Percentiles rank a stretch among this genome's conserved stretches.
phyloP scores from a whole-genome alignment of 2,329 filamentous ascomycete genomes.

The Fusarium poae region DNA sequence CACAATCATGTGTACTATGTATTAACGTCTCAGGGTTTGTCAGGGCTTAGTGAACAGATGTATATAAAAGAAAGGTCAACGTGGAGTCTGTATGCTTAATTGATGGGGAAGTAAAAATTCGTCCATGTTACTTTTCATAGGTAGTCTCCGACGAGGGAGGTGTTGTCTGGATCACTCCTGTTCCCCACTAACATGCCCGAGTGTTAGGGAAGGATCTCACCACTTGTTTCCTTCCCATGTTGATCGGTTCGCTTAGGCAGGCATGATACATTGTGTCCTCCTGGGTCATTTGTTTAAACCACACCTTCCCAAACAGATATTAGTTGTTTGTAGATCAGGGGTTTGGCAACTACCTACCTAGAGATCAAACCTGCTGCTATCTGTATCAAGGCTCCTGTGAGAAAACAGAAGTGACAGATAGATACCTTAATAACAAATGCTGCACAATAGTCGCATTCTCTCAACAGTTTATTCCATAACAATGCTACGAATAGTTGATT shows the following conservation, averaged over 20 bases:
- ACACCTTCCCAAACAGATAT: constrained; percentile 26
- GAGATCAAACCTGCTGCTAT: background rate
- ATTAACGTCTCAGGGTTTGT: constrained; percentile 29
- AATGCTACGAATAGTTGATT: constrained; percentile 4
- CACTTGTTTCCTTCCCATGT: constrained; percentile 12
- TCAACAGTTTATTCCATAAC: background rate
- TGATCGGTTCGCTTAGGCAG: constrained; percentile 19
- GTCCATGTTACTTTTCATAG: constrained; percentile 21
- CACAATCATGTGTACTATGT: constrained; percentile 20
- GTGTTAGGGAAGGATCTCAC: constrained; percentile 12
- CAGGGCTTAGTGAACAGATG: constrained; percentile 27
- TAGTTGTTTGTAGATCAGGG: constrained; percentile 25
- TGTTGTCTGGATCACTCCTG: constrained; percentile 3
- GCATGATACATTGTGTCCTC: constrained; percentile 4
- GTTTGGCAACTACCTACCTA: constrained; percentile 5
- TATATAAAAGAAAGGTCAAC: constrained; percentile 15
- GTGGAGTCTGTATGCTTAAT: constrained; percentile 14
- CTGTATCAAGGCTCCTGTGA: background rate
- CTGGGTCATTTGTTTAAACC: constrained; percentile 1
- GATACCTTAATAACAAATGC: too few relatives aligned
- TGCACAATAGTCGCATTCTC: background rate
- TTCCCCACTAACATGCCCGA: background rate
- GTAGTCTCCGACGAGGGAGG: constrained; percentile 5
- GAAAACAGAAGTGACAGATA: background rate
- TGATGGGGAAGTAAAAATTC: constrained; percentile 13